Base-by-base conservation (phyloP, 352 stramenopile species). In the Globisporangium viniferum region DNA sequence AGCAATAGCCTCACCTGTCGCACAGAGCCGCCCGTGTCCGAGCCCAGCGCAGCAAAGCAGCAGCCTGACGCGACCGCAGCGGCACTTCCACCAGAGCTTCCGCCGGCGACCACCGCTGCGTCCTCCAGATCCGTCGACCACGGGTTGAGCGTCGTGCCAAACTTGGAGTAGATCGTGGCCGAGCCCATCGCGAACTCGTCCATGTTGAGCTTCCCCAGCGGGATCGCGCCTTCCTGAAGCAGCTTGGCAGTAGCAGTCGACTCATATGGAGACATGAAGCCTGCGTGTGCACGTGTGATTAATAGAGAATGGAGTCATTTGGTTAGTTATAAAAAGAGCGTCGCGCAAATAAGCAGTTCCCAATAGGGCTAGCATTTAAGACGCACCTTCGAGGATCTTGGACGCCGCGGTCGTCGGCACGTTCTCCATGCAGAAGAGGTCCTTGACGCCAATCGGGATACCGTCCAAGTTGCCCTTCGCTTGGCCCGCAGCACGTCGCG, bases 111-210 rank as follows among this genome's bases (percentile, higher is more conserved):
- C 39, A 94, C 76, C 10, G 87, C 84, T 12, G 75, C 62, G 0
- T 88, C 73, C 0, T 67, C 75, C 2, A 90, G 51, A 66, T 88
- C 76, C 8, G 73, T 82, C 14, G 89, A 96, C 88, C 88, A 96
- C 65, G 91, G 90, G 69, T 98, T 97, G 59, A 97, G 78, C 29
- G 92, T 96, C 53, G 91, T 72, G 8, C 91, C 92, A 48, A 93
- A 92, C 41, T 76, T 83, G 59, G 83, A 94, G 81, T 99, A 98
- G 15, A 95, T 80, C 60, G 94, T 98, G 20, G 90, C 90, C 35
- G 92, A 98, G 24, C 98, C 98, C 98, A 99, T 99, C 7, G 91
- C 98, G 79, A 99, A 99, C 84, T 99, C 98, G 78, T 99, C 98
- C 94, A 99, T 98, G 75, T 98, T 99, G 33, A 98, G 98, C 69